Evolutionary conservation across 176 grass and related monocot genomes (phyloP).

Genomic region (Aechmea fasciata): DNA sequence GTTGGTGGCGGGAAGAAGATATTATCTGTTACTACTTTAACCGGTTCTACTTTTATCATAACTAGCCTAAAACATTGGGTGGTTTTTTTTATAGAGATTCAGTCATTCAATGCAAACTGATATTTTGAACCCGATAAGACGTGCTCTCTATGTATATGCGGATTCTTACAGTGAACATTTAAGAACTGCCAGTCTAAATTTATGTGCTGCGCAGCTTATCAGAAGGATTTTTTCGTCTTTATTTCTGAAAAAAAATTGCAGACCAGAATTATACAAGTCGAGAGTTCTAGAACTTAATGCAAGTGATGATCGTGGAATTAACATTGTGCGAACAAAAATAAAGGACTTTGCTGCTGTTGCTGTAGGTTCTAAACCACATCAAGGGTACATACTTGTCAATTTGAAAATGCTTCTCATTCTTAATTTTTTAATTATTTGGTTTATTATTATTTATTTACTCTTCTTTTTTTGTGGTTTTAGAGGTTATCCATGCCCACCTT

Average conservation of each 20-base stretch:
- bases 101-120: too few species aligned
- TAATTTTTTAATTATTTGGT: conserved; percentile 27
- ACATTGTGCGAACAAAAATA: conserved; percentile 94
- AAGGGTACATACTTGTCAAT: conserved; percentile 27
- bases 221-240: conserved; percentile 11
- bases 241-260: conserved; percentile 22
- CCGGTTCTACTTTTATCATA: too few species aligned
- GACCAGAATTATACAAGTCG: conserved; percentile 88
- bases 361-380: conserved; percentile 53
- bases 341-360: conserved; percentile 96
- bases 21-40: too few species aligned
- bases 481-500: conserved; percentile 90
- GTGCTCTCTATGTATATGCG: too few species aligned
- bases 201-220: too few species aligned
- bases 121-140: too few species aligned
- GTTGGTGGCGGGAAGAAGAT: too few species aligned
- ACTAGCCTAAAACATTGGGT: too few species aligned
- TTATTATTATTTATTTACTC: not conserved
- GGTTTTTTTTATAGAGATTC: too few species aligned
- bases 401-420: conserved; percentile 3
- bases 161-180: too few species aligned
- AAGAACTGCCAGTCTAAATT: too few species aligned
- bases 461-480: conserved; percentile 27
- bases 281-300: conserved; percentile 98
- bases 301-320: conserved; percentile 99